Evolutionary conservation across 1,284 basidiomycete genomes (phyloP), one percentile per base, ranked within the genome.

Genomic region (Austropuccinia psidii): DNA sequence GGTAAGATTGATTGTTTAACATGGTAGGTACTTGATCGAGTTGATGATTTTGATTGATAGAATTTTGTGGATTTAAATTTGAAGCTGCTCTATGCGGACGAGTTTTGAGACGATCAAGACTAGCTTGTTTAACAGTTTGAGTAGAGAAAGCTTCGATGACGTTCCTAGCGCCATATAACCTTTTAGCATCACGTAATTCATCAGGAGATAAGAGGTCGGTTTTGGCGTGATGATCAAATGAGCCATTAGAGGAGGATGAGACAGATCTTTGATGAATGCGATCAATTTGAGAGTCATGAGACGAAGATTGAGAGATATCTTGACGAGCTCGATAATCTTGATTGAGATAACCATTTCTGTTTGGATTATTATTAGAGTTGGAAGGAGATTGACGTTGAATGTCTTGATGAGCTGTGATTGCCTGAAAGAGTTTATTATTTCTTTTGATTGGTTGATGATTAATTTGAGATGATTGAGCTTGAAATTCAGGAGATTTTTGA

Each of bases 1-100:
- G 78, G 17, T 74, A 66, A 15, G 67, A 68, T 55, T 52, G 50
- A 50, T 75, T 66, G 21, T 55, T 29, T 19, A 73, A 61, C 52
- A 54, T 64, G 39, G 60, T 65, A n/a, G 47, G 69, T 27, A 60
- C 54, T n/a, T n/a, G n/a, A n/a, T n/a, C n/a, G n/a, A n/a, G n/a
- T n/a, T n/a, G n/a, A n/a, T n/a, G n/a, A n/a, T n/a, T n/a, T n/a
- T n/a, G n/a, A 31, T 17, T 52, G 19, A 5, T 45, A 66, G 64
- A 66, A 24, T 66, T 35, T 27, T 41, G 35, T 45, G 24, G 13
- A 49, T 64, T 43, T 11, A 65, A 8, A 6, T 17, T n/a, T 35
- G 64, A 49, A 37, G 64, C 47, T 19, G 47, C 54, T 31, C 29
- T 45, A 50, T 35, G n/a, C 8, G 19, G 24, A 29, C 60, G 60